Evolutionary conservation across 805 yeast genomes (phyloP), one percentile per base, ranked within the genome.

Genomic region (Starmera dryadoides): DNA sequence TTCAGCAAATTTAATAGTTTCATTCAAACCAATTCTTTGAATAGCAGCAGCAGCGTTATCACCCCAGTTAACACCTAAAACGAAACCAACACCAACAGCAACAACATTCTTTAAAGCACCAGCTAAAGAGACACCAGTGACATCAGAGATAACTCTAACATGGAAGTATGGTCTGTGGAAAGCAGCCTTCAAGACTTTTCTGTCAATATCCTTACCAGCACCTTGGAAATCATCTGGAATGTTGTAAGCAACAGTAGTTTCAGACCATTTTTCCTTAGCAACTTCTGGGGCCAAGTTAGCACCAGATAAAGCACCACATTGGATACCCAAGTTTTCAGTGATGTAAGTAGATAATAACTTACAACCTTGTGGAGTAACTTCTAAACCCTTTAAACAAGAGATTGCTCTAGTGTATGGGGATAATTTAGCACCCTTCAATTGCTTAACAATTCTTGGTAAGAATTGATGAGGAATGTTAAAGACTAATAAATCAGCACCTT

Each of bases 101-200:
- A 91, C 91, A 38, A 93, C 86, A 66, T 93, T 93, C 70, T 93
- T 93, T 63, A 93, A 75, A 10, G 98, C 98, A 59, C 98, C 98
- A 33, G 96, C 95, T 44, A 93, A 77, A 2, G 96, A 86, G 42
- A 88, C 93, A 60, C 98, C 98, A 19, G 94, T 94, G 41, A 91
- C 95, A 62, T 93, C 98, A 43, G 80, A 80, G 42, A 87, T 76
- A 43, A 91, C 95, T 56, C 86, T 75, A 30, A 93, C 98, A 64
- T 93, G 98, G 86, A 93, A 93, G 72, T 93, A 93, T 26, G 95
- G 91, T 70, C 98, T 81, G 73, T 93, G 98, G 85, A 93, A 91
- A 37, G 88, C 73, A 44, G 79, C 79, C 63, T 81, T 86, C 58
- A 91, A 69, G 26, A 84, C 75, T 32, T 62, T 61, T 46, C 78